phyloP scores from a whole-genome alignment of 257 asterid genomes.

The Plantago major region DNA sequence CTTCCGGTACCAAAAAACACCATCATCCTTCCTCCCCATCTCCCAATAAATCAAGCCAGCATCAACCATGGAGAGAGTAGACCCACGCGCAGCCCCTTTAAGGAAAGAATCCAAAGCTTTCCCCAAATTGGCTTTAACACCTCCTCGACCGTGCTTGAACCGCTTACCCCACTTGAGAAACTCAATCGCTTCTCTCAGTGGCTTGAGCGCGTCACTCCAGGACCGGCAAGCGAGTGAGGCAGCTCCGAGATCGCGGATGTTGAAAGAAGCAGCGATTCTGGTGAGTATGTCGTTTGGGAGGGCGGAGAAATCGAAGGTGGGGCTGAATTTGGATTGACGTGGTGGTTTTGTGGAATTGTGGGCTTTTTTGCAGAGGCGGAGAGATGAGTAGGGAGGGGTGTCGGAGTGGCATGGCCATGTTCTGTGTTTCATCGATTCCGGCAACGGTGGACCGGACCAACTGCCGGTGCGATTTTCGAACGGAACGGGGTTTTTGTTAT shows the following conservation, averaged over 20 bases:
- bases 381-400: too few species aligned
- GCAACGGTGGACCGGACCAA: too few species aligned
- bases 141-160: conserved; percentile 74
- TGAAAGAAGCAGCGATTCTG: conserved; percentile 50
- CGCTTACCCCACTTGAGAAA: conserved; percentile 57
- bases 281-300: conserved; percentile 57
- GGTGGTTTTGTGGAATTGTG: not conserved
- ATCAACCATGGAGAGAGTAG: conserved; percentile 80
- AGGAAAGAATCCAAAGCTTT: conserved; percentile 68
- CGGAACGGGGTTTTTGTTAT: too few species aligned
- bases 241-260: conserved; percentile 45
- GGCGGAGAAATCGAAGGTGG: conserved; percentile 39
- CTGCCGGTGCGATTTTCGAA: too few species aligned
- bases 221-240: conserved; percentile 77
- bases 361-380: too few species aligned
- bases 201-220: conserved; percentile 81
- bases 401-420: too few species aligned
- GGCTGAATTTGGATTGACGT: conserved; percentile 21
- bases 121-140: conserved; percentile 39
- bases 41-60: conserved; percentile 81
- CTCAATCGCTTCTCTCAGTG: conserved; percentile 65
- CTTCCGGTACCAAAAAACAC: conserved; percentile 44
- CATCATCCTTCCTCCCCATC: conserved; percentile 54
- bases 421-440: too few species aligned
- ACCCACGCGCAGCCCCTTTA: conserved; percentile 86